A percentile compares a stretch with the other conserved stretches of the same genome.
Evolutionary conservation across 176 grass and related monocot genomes (phyloP).

Genomic region (Ananas comosus): DNA sequence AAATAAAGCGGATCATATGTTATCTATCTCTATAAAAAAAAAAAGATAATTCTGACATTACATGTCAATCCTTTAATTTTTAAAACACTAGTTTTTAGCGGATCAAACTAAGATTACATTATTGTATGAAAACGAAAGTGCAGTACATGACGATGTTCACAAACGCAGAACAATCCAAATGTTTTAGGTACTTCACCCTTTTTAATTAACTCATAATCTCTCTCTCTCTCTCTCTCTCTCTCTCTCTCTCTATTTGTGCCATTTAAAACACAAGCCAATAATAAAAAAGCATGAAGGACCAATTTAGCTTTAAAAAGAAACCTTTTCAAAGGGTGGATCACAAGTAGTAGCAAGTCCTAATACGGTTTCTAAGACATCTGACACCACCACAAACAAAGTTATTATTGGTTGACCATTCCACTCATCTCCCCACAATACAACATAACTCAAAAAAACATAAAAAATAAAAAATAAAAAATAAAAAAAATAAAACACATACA

Average conservation of each 20-base stretch:
- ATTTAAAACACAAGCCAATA: background rate
- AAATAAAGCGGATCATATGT: too few species aligned
- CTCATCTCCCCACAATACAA: conserved; percentile 4
- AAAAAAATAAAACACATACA: too few species aligned
- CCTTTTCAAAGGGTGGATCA: conserved; percentile 24
- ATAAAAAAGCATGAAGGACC: conserved; percentile 7
- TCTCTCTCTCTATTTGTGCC: background rate
- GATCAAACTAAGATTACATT: too few species aligned
- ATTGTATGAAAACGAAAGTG: too few species aligned
- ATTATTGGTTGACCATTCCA: conserved; percentile 49
- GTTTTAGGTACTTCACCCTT: background rate
- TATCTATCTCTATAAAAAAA: too few species aligned
- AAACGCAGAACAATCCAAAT: background rate
- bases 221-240: too few species aligned
- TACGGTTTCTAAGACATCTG: conserved; percentile 24
- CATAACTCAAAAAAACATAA: too few species aligned
- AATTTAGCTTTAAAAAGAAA: conserved; percentile 22
- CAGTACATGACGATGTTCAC: too few species aligned
- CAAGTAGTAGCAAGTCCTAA: conserved; percentile 35
- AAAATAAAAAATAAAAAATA: too few species aligned
- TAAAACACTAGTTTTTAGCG: conserved; percentile 1
- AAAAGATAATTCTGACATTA: too few species aligned
- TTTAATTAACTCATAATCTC: too few species aligned
- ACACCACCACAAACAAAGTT: conserved; percentile 2
- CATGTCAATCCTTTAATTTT: background rate